Conservation (phyloP, 306 rosid species). For the Vicia villosa region DNA sequence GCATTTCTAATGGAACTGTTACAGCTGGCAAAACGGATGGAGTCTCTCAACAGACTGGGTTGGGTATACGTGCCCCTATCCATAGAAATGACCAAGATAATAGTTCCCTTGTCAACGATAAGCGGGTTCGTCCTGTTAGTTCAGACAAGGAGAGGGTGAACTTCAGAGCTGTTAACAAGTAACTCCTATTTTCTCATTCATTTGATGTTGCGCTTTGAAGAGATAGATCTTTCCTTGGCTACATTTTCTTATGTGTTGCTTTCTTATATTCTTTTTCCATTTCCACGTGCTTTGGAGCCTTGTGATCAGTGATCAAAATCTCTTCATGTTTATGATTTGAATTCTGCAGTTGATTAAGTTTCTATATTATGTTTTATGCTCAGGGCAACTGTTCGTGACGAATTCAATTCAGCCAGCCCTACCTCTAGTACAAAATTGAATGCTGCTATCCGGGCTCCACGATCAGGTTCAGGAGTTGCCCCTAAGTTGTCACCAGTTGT, state of each 20-base stretch:
- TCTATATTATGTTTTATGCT: conserved; percentile 35
- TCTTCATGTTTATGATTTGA: conserved; percentile 27
- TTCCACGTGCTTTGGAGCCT: conserved; percentile 20
- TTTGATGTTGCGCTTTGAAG: conserved; percentile 26
- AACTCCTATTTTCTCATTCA: conserved; percentile 34
- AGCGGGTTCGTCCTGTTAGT: conserved; percentile 76
- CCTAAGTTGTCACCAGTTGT: conserved; percentile 90
- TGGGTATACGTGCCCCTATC: conserved; percentile 78
- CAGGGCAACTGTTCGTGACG: conserved; percentile 86
- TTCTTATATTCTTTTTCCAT: conserved; percentile 25
- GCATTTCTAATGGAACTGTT: conserved; percentile 71
- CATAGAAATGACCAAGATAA: conserved; percentile 79
- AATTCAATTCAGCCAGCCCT: conserved; percentile 80
- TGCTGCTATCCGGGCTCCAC: conserved; percentile 86
- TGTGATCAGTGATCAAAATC: conserved; percentile 17
- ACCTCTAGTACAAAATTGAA: conserved; percentile 69
- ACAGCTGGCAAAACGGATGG: conserved; percentile 83
- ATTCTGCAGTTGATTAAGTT: conserved; percentile 29
- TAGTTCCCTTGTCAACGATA: conserved; percentile 66
- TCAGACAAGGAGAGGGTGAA: conserved; percentile 85
- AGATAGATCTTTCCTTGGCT: conserved; percentile 16
- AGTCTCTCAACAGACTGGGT: conserved; percentile 70
- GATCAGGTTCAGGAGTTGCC: conserved; percentile 75
- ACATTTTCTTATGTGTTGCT: conserved; percentile 19
- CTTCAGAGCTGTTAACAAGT: conserved; percentile 86